Evolutionary conservation across 176 grass and related monocot species (phyloP), one percentile per base, ranked within the genome.

Genomic region (Musa schizocarpa): DNA sequence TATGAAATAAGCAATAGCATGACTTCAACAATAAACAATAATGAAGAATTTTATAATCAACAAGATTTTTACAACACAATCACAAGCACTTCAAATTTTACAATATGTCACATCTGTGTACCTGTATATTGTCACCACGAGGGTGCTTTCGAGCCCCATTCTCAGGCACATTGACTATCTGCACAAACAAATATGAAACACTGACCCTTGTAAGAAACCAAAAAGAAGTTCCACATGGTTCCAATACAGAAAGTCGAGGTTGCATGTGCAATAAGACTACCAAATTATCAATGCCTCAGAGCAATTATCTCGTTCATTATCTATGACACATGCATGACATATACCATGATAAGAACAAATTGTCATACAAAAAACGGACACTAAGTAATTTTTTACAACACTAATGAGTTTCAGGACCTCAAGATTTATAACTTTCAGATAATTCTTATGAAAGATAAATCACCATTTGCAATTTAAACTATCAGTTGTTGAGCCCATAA

Each of bases 121-220:
- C 89, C 89, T 92, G 89, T 65, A 88, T 84, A 78, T 77, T 92
- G 63, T 92, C 89, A 63, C 83, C 86, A 71, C 83, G 79, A 77
- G 86, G 81, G 29, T 92, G 81, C 78, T 80, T 88, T 62, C 86
- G 83, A 65, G 79, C 86, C 75, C 89, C 86, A 82, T 88, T 92
- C 73, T 88, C 89, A 52, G 89, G 89, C 75, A 92, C 84, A 83
- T 82, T 92, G 68, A 92, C 76, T 23, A 92, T 84, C 89, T 92
- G 88, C 82, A 74, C 75, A 19, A 89, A 34, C 26, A 50, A 70
- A 70, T 69, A 66, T 16, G 65, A 75, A 69, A 50, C 57, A 54
- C 53, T 25, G 10, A 75, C 67, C 81, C 57, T 27, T 57, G 72
- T 43, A 80, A 86, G 16, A 34, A 80, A 80, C 27, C 55, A 74